Evolutionary conservation across 371 early-diverging fungal species (phyloP), one percentile per base, ranked within the genome.

Genomic region (Apophysomyces sp.): DNA sequence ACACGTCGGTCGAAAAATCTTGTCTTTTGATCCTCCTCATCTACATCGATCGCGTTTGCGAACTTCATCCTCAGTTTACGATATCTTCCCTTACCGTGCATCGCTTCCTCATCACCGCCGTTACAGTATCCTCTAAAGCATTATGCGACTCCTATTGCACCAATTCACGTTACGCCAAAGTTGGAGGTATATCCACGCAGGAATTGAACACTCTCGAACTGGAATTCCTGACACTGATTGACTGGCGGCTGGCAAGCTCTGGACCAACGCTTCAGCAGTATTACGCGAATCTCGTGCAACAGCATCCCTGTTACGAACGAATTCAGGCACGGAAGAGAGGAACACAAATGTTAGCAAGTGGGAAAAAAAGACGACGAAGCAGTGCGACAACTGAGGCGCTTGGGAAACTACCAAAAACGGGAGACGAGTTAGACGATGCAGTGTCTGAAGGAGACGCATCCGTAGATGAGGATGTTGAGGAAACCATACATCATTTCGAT

Each of bases 171-270:
- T 94, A 95, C 70, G 95, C 95, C 15, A 91, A 89, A 68, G 96
- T 98, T 16, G 99, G 99, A 15, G 99, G 99, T 8, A 82, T 98
- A 27, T 87, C 93, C 18, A 86, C 92, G 21, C 89, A 91, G 62
- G 99, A 98, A 74, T 80, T 98, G 29, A 97, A 97, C 71, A 79
- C 93, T n/a, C 76, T 98, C 24, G 99, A 98, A 69, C 76, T 98
- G 56, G 98, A 96, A 69, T 89, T 98, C 65, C 69, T 95, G 59
- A 79, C 80, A 8, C 71, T 94, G 64, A 90, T 96, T 53, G 91
- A 94, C 55, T 98, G 98, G 98, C 85, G 90, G 29, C 74, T 98
- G 13, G 77, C 91, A 12, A 86, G 88, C 41, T 81, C 89, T 18
- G 90, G 87, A 0, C 85, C 85, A 0, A 78, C 86, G 28, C 76